Conservation (phyloP, 352 stramenopile genomes). For the Phytophthora citricola region DNA sequence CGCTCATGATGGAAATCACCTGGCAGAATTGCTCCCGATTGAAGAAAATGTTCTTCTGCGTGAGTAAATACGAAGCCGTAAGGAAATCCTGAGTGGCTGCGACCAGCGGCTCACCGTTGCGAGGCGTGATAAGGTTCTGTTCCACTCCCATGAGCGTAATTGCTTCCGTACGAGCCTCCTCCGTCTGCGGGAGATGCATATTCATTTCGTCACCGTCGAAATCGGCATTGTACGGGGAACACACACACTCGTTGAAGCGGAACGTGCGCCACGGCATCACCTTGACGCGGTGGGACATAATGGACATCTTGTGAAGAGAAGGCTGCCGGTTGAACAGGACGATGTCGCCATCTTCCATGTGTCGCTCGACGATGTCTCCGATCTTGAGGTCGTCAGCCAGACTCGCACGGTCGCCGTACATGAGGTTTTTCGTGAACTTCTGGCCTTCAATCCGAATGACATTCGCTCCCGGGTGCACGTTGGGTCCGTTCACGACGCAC, state of each 20-base stretch:
- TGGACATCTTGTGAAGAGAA: slow-evolving; percentile 99
- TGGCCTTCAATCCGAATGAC: slow-evolving; percentile 87
- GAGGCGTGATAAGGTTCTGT: slow-evolving; percentile 98
- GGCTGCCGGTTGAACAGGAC: slow-evolving; percentile 99
- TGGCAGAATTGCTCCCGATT: slow-evolving; percentile 97
- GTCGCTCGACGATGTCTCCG: slow-evolving; percentile 98
- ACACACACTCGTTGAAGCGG: slow-evolving; percentile 99
- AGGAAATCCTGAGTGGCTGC: slow-evolving; percentile 99
- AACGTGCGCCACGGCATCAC: slow-evolving; percentile 99
- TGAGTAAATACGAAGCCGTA: slow-evolving; percentile 98
- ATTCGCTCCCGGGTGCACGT: slow-evolving; percentile 98
- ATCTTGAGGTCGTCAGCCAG: slow-evolving; percentile 95
- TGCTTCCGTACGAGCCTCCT: slow-evolving; percentile 98
- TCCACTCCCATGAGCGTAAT: slow-evolving; percentile 98
- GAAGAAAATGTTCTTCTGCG: slow-evolving; percentile 99
- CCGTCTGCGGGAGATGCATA: slow-evolving; percentile 99
- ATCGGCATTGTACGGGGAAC: slow-evolving; percentile 99
- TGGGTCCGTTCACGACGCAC: slow-evolving; percentile 96
- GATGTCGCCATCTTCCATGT: slow-evolving; percentile 99
- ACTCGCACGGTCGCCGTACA: slow-evolving; percentile 95
- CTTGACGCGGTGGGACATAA: slow-evolving; percentile 95
- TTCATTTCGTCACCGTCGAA: slow-evolving; percentile 99
- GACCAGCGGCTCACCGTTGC: slow-evolving; percentile 98
- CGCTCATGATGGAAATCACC: slow-evolving; percentile 95
- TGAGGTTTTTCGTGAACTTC: slow-evolving; percentile 91